Conservation (phyloP, 2,329 filamentous ascomycete species). For the Pochonia chlamydosporia region DNA sequence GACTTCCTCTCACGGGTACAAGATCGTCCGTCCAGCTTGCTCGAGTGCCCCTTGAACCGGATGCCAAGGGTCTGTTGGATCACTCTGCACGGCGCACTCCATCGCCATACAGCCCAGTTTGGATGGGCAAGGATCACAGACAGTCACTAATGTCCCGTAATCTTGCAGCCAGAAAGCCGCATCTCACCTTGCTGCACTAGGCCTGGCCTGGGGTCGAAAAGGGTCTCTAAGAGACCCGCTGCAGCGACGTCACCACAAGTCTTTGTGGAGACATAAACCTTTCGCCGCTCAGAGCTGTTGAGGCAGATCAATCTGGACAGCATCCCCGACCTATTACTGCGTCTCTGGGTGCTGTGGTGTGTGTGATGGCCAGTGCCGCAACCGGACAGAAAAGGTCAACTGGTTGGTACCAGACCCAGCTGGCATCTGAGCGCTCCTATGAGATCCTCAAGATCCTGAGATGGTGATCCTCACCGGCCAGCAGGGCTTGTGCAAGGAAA, state of each 20-base stretch:
- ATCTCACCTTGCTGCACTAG: background rate
- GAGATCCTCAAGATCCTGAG: background rate
- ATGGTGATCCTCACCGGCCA: too few relatives aligned
- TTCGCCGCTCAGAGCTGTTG: too few relatives aligned
- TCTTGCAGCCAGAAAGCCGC: background rate
- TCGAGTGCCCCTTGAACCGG: background rate
- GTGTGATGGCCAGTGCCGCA: background rate
- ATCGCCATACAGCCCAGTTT: background rate
- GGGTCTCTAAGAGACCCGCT: too few relatives aligned
- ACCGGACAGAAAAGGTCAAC: too few relatives aligned
- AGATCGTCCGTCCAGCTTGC: background rate
- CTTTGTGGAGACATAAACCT: too few relatives aligned
- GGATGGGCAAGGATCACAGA: background rate
- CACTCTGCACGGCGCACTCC: background rate
- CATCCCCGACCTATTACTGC: too few relatives aligned
- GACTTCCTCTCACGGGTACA: background rate
- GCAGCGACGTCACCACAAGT: too few relatives aligned
- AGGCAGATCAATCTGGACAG: too few relatives aligned
- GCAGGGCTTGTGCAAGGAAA: too few relatives aligned
- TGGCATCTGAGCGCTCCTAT: background rate
- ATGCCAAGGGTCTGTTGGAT: background rate
- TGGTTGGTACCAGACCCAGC: too few relatives aligned
- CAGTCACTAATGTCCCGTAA: background rate
- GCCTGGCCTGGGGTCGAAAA: too few relatives aligned
- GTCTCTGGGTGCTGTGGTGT: background rate